Percentiles rank a stretch among this genome's conserved stretches.
Evolutionary conservation across 2,329 filamentous ascomycete genomes (phyloP).

Genomic region (Cytospora paraplurivora): DNA sequence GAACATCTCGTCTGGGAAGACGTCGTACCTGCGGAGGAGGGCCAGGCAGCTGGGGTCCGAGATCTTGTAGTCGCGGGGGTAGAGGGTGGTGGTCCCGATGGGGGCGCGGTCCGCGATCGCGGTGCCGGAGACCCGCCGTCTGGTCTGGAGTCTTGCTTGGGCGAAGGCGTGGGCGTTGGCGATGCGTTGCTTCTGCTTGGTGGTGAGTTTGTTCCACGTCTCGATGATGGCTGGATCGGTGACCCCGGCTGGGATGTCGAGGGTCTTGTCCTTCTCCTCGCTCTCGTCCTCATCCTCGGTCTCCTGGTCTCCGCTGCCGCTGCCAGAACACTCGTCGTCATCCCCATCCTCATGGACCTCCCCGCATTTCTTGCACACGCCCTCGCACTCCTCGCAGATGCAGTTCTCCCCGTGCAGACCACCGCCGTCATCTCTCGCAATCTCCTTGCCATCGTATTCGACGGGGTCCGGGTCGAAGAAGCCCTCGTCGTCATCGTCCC

Average conservation of each 20-base stretch:
- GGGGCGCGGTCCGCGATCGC: too few relatives aligned
- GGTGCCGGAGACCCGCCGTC: neutral
- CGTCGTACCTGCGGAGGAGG: constrained; percentile 22
- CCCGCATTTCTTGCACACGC: constrained; percentile 2
- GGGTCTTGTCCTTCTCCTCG: neutral
- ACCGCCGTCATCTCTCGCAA: neutral
- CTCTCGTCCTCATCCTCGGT: neutral
- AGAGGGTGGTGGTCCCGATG: neutral
- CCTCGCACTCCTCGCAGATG: neutral
- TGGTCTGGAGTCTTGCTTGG: neutral
- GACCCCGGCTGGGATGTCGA: neutral
- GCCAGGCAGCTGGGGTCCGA: constrained; percentile 14
- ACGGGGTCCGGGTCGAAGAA: constrained; percentile 19
- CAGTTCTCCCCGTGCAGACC: neutral
- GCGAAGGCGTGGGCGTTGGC: neutral
- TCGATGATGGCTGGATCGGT: constrained; percentile 5
- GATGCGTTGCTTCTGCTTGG: constrained; percentile 10
- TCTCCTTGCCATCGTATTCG: too few relatives aligned
- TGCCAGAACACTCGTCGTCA: neutral
- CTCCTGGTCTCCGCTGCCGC: neutral
- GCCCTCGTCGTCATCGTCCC: constrained; percentile 24
- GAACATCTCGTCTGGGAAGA: constrained; percentile 9
- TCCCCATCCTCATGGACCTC: neutral
- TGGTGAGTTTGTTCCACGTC: constrained; percentile 15
- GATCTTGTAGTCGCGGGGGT: constrained; percentile 7